Evolutionary conservation across 768 basidiomycete genomes (phyloP), one percentile per base, ranked within the genome.

Genomic region (Gautieria morchelliformis): DNA sequence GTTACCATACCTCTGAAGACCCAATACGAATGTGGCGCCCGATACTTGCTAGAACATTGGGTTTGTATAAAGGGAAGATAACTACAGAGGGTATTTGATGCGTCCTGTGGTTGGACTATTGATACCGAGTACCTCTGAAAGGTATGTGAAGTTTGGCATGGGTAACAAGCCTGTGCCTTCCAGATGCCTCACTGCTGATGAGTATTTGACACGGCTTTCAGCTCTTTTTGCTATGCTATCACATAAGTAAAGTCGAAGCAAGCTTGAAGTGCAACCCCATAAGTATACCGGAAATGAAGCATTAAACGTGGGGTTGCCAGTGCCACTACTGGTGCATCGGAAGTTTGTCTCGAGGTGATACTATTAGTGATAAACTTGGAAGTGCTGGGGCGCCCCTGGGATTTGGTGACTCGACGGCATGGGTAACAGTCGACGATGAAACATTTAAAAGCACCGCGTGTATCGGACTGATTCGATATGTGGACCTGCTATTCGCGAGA

Each of bases 171-270:
- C 67, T 35, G 72, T 59, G 3, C 71, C 72, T 11, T 59, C 40
- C 17, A 74, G 63, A 59, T 66, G 63, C 14, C 66, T 46, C 5
- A 33, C 50, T 4, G 72, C 68, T 3, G 59, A 42, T 0, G 63
- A 64, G 54, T 73, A 74, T 60, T 74, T 74, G n/a, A 46, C 19
- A 73, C 48, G 8, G 44, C 33, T 20, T 63, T 61, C 3, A 67
- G 32, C 58, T 74, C 70, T 17, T 49, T 58, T 20, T 65, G 57
- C 72, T 71, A 52, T 30, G 32, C 5, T 27, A 46, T 27, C 45
- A 10, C 2, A n/a, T 46, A 17, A 20, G 19, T 20, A 11, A 4
- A 46, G 17, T 15, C 8, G 45, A 37, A 14, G 10, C 35, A 20
- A n/a, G n/a, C n/a, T n/a, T n/a, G n/a, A 11, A 20, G 45, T 46